phyloP scores from a whole-genome alignment of 257 asterid species.

The Solanum medicagineum region DNA sequence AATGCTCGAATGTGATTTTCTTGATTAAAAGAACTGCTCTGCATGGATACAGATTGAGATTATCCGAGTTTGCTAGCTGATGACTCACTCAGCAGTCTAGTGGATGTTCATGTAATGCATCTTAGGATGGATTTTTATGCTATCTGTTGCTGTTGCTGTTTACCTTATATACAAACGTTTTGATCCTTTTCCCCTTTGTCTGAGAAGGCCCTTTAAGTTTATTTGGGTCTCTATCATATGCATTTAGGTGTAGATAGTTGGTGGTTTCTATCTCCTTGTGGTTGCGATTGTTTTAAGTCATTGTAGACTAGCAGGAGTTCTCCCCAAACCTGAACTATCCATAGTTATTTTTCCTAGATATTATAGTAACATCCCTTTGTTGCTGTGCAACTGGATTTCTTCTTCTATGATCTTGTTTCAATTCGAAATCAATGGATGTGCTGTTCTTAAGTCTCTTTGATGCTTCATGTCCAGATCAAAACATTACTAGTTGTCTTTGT shows the following conservation, averaged over 20 bases:
- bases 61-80: background rate
- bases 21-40: background rate
- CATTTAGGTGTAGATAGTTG: conserved; percentile 17
- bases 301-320: conserved; percentile 9
- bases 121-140: background rate
- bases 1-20: background rate
- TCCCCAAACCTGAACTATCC: background rate
- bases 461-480: background rate
- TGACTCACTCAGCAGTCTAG: background rate
- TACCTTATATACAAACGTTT: background rate
- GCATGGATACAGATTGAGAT: background rate
- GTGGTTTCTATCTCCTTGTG: conserved; percentile 2
- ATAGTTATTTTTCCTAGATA: background rate
- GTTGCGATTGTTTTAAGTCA: background rate
- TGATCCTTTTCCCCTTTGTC: background rate
- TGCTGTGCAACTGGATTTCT: background rate
- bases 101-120: background rate
- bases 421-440: background rate
- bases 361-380: background rate
- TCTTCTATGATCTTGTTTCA: background rate
- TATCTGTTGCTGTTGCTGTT: background rate
- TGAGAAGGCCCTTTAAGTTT: conserved; percentile 3
- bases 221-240: conserved; percentile 11
- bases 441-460: background rate
- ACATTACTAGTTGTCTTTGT: background rate